Evolutionary conservation across 2,329 filamentous ascomycete species (phyloP).

Genomic region (Paecilomyces formosus): DNA sequence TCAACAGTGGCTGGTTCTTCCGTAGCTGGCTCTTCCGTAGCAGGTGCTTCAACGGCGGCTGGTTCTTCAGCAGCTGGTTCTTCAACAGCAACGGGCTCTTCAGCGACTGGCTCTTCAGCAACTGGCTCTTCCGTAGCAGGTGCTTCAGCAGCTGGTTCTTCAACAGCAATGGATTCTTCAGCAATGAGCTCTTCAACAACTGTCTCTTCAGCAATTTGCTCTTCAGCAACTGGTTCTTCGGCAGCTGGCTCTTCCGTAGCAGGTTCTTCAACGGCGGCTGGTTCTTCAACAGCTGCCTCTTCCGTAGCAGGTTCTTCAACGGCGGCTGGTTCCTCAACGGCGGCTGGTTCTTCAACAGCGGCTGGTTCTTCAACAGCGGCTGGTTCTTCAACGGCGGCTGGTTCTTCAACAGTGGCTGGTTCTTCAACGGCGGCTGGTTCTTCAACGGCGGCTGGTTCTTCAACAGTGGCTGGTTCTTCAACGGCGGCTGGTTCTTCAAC

Average conservation of each 20-base stretch:
- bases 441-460: neutral
- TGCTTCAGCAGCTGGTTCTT: neutral
- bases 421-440: neutral
- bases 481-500: neutral
- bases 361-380: neutral
- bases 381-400: neutral
- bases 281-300: neutral
- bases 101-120: constrained; percentile 1
- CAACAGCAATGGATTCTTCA: neutral
- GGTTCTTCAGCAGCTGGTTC: neutral
- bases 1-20: neutral
- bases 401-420: neutral
- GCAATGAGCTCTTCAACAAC: neutral
- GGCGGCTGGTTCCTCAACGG: neutral
- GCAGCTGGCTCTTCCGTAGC: neutral
- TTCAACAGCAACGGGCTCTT: neutral
- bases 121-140: neutral
- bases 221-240: neutral
- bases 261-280: too few species aligned
- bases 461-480: neutral
- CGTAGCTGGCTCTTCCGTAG: neutral
- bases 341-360: neutral
- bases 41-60: neutral
- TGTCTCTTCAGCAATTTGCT: neutral
- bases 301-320: neutral